Base-by-base conservation (phyloP, 257 asterid genomes). In the Solanum neorickii region DNA sequence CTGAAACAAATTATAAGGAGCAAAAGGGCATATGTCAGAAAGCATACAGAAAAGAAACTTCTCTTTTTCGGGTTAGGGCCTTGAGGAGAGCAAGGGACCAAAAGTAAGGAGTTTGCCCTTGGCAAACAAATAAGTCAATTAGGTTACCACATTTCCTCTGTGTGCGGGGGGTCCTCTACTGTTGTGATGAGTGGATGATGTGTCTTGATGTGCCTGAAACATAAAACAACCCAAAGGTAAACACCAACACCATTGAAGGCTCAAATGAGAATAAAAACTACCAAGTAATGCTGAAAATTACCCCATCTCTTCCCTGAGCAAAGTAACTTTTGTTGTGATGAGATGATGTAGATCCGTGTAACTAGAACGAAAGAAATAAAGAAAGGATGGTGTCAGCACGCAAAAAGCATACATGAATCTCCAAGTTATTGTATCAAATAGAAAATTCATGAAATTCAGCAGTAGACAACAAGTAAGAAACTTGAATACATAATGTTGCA, bases 91-190 rank as follows among this genome's bases (percentile, higher is more conserved):
- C 12, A 80, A 37, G 83, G 85, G 44, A 47, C 29, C 62, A 80
- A 29, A 80, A 80, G 14, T 80, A 47, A 80, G 44, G 66, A 47
- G 42, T 47, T 82, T 47, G 69, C 39, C 39, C 27, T 82, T 3
- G 74, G 70, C 10, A 44, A 33, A 80, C 80, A 56, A 82, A 82
- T 16, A 47, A 82, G 85, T 49, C 44, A 46, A 39, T 20, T 21
- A 8, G 3, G 15, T 77, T 89, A 89, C 91, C 91, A 18, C 9
- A 69, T 87, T 84, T 85, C 86, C 85, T 56, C 87, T 84, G 9
- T n/a, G 88, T 69, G 76, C 37, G 18, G 3, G 66, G 29, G 39
- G 39, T 37, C 35, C 84, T 82, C 76, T 86, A 69, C 72, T 69
- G 72, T 70, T 56, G 74, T 68, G 82, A 88, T 78, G 83, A 66